Percentiles rank a stretch among this genome's conserved stretches.
Evolutionary conservation across 257 asterid species (phyloP).

Genomic region (Euphrasia confusa): DNA sequence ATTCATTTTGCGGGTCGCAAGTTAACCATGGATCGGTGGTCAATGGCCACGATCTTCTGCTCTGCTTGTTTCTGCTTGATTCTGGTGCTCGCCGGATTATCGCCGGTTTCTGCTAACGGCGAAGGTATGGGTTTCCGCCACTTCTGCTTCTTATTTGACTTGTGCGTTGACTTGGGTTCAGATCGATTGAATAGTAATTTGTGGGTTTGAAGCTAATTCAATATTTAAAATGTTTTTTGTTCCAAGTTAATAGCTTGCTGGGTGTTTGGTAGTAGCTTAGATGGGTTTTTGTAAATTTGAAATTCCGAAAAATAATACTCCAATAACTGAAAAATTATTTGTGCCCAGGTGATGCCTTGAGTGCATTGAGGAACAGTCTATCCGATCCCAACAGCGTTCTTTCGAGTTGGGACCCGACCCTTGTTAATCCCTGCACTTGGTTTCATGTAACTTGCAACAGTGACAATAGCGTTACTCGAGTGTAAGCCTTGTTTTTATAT

Average conservation of each 20-base stretch:
- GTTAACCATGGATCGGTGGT: slow-evolving; percentile 56
- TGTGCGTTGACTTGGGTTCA: slow-evolving; percentile 31
- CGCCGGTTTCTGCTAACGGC: slow-evolving; percentile 57
- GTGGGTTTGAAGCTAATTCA: not conserved
- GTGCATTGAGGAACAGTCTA: slow-evolving; percentile 62
- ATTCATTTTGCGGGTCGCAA: slow-evolving; percentile 16
- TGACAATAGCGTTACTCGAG: slow-evolving; percentile 81
- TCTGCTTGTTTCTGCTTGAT: slow-evolving; percentile 35
- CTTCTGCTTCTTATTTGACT: slow-evolving; percentile 5
- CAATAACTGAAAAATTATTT: not conserved
- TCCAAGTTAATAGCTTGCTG: not conserved
- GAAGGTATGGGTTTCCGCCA: slow-evolving; percentile 55
- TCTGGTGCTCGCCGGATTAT: slow-evolving; percentile 41
- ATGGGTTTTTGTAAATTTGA: not conserved
- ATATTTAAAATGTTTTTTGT: not conserved
- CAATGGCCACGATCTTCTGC: slow-evolving; percentile 41
- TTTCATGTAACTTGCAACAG: slow-evolving; percentile 88
- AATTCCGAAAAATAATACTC: not conserved
- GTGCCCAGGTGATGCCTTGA: slow-evolving; percentile 89
- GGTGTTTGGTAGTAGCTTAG: slow-evolving; percentile 13
- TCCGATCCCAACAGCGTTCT: slow-evolving; percentile 87
- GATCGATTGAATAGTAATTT: slow-evolving; percentile 14
- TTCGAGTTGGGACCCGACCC: slow-evolving; percentile 97
- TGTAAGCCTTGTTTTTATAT: slow-evolving; percentile 47
- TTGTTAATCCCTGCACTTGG: slow-evolving; percentile 98